Evolutionary conservation across 2,329 filamentous ascomycete genomes (phyloP).

Genomic region (Clonostachys rosea): DNA sequence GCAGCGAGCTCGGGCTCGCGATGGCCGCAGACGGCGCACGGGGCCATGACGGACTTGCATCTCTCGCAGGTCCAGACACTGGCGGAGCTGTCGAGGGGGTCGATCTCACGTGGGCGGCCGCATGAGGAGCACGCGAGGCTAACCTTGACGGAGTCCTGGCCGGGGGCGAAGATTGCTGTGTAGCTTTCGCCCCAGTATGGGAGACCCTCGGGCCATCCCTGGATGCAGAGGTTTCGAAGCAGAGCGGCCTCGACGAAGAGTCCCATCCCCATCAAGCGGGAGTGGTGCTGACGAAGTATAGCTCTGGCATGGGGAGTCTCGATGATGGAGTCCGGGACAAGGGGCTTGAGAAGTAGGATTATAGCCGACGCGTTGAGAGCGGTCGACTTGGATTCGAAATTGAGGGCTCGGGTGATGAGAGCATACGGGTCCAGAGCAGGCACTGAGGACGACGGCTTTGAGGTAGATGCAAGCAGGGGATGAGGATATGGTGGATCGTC

Average conservation of each 20-base stretch:
- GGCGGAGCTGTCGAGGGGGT: constrained; percentile 33
- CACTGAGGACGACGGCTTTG: background rate
- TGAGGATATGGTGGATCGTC: constrained; percentile 49
- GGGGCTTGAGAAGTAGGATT: constrained; percentile 52
- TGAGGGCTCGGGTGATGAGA: constrained; percentile 46
- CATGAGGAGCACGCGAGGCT: constrained; percentile 52
- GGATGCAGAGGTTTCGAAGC: constrained; percentile 55
- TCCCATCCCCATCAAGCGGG: constrained; percentile 52
- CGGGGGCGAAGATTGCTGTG: constrained; percentile 44
- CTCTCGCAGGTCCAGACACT: constrained; percentile 56
- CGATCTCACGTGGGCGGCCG: constrained; percentile 49
- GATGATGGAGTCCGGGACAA: constrained; percentile 50
- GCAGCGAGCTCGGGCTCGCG: constrained; percentile 40
- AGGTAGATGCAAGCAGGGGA: background rate
- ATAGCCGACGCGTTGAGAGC: constrained; percentile 58
- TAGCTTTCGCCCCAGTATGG: constrained; percentile 52
- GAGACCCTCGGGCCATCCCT: constrained; percentile 47
- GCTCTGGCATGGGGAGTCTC: constrained; percentile 50
- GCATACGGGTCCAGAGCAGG: constrained; percentile 49
- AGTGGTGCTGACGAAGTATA: constrained; percentile 55
- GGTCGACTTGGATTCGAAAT: constrained; percentile 51
- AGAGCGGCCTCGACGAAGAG: constrained; percentile 57
- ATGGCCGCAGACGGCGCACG: constrained; percentile 56
- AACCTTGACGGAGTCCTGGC: constrained; percentile 49
- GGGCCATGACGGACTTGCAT: constrained; percentile 45